Percentiles rank a stretch among this genome's conserved stretches.
Evolutionary conservation across 2,329 filamentous ascomycete genomes (phyloP).

Genomic region (Arthrobotrys sphaeroides): DNA sequence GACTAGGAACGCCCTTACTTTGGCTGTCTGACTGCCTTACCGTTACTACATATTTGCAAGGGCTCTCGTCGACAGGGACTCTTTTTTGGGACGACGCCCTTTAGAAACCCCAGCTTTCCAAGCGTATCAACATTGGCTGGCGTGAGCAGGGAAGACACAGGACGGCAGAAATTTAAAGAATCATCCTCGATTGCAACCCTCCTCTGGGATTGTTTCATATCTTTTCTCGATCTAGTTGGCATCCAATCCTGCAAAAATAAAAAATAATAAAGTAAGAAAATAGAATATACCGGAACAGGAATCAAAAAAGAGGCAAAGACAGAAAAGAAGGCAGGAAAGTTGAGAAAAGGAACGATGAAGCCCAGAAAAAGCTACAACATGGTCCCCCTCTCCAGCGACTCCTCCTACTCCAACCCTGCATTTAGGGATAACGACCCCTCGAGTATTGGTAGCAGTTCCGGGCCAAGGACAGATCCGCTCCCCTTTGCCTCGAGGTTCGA

Average conservation of each 20-base stretch:
- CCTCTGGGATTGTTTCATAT: constrained; percentile 19
- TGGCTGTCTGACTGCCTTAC: too few relatives aligned
- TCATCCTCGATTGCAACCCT: constrained; percentile 1
- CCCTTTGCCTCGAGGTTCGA: constrained; percentile 44
- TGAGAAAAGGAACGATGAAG: constrained; percentile 18
- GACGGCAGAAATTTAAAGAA: not conserved
- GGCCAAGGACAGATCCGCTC: constrained; percentile 31
- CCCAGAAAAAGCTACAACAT: constrained; percentile 29
- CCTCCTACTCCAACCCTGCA: constrained; percentile 29
- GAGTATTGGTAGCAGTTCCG: not conserved
- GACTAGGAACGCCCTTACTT: too few relatives aligned
- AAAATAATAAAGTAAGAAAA: not conserved
- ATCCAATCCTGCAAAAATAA: constrained; percentile 6
- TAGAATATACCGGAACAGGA: not conserved
- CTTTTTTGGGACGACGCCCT: too few relatives aligned
- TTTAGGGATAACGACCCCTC: constrained; percentile 17
- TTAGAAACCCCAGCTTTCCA: too few relatives aligned
- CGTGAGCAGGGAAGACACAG: not conserved
- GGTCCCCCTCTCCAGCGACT: constrained; percentile 11
- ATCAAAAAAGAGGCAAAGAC: not conserved
- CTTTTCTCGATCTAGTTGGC: constrained; percentile 22
- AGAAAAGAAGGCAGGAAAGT: not conserved
- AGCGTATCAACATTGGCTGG: not conserved
- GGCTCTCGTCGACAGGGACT: too few relatives aligned
- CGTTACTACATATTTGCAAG: too few relatives aligned